Evolutionary conservation across 768 basidiomycete genomes (phyloP).

Genomic region (Phaeolepiota aurea): DNA sequence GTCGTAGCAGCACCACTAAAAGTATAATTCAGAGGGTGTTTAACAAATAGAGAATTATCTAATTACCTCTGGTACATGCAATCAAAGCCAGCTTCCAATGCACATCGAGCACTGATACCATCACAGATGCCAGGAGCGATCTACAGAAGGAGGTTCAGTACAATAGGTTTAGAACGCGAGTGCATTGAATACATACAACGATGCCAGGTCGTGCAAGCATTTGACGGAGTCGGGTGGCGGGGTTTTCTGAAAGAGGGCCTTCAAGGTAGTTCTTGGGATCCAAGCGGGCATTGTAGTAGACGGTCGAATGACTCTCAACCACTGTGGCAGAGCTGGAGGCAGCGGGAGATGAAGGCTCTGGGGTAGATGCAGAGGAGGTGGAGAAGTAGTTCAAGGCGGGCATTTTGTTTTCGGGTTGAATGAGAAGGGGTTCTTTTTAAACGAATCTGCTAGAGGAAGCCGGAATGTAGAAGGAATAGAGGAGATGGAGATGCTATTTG

Average conservation of each 20-base stretch:
- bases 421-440: no score
- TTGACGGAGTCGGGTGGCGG: slow-evolving; percentile 59
- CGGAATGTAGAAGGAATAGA: no score
- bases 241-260: slow-evolving; percentile 54
- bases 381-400: slow-evolving; percentile 2
- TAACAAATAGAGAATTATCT: neutral
- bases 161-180: no score
- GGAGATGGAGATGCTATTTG: no score
- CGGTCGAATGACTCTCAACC: slow-evolving; percentile 4
- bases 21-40: neutral
- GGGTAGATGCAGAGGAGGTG: neutral
- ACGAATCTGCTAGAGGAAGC: no score
- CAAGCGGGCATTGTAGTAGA: slow-evolving; percentile 43
- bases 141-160: slow-evolving; percentile 20
- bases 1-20: slow-evolving; percentile 61
- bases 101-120: slow-evolving; percentile 73
- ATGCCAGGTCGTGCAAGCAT: slow-evolving; percentile 61
- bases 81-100: slow-evolving; percentile 70
- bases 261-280: slow-evolving; percentile 57
- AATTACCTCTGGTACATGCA: slow-evolving; percentile 68
- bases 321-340: no score
- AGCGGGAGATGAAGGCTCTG: slow-evolving; percentile 1
- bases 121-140: slow-evolving; percentile 76
- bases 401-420: neutral
- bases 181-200: slow-evolving; percentile 36